Base-by-base conservation (phyloP, 2,329 filamentous ascomycete genomes). In the Neoascochyta sp. region DNA sequence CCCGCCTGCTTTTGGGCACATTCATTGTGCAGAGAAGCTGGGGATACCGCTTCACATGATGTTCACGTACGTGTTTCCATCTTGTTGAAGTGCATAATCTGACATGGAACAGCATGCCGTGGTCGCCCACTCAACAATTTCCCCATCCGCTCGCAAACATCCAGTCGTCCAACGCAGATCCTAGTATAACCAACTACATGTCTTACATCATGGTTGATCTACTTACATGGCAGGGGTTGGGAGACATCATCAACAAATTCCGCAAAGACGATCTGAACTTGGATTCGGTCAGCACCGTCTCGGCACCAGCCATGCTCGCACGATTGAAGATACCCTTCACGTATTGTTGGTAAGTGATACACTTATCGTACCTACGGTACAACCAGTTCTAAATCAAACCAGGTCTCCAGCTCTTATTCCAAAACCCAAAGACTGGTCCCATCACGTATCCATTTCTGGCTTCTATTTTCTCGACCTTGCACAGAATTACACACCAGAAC, bases 221-320 rank as follows among this genome's bases (percentile, higher is more conserved):
- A 76, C 79, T 95, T 73, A 89, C 88, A 8, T 94, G 87, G 87
- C 87, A 95, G 63, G 88, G 87, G 0, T 67, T 95, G 4, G 89
- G 89, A 20, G 89, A 95, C 60, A 71, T 95, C 5, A 90, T 95
- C 55, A 95, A 96, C 54, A 75, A 80, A 8, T 95, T 95, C 52
- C 74, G 89, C 29, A 80, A 82, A 43, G 80, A 80, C 36, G 76
- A 76, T 9, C 71, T 94, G 1, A 82, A 83, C 15, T 68, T 95
- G 1, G 83, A 92, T 24, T 76, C 83, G 0, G 72, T 95, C 22
- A 87, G 83, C 39, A 68, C 86, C 6, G 80, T 93, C 27, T 90
- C 83, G 75, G 89, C 85, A 3, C 87, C 89, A 7, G 85, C 83
- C 3, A 75, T 94, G 57, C 68, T 93, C 9, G 80, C 77, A 24